Conservation (phyloP, 345 rosid genomes). For the Carallia brachiata region DNA sequence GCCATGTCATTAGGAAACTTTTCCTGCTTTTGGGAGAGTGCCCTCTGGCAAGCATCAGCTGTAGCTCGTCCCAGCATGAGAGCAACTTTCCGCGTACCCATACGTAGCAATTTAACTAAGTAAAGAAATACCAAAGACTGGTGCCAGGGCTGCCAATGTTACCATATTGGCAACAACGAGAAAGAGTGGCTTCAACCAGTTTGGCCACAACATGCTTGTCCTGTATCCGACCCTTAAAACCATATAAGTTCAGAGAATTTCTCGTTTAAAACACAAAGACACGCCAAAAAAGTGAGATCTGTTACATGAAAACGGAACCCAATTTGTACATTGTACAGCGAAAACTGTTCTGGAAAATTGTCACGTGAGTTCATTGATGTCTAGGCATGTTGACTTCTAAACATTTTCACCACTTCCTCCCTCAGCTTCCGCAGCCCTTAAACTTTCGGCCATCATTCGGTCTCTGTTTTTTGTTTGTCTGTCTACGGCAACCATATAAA, state of each 20-base stretch:
- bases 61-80: no score
- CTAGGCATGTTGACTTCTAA: conserved; percentile 20
- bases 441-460: conserved; percentile 57
- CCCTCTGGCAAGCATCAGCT: no score
- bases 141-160: background rate
- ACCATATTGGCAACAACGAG: background rate
- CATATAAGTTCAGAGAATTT: background rate
- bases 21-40: background rate
- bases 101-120: no score
- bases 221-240: background rate
- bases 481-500: conserved; percentile 78
- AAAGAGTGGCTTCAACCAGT: background rate
- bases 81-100: no score
- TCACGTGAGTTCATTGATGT: background rate
- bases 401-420: conserved; percentile 38
- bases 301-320: background rate
- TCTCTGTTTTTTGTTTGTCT: conserved; percentile 74
- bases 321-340: background rate
- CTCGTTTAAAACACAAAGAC: background rate
- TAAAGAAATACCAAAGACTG: no score
- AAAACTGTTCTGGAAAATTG: background rate
- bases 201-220: background rate
- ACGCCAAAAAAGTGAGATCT: background rate
- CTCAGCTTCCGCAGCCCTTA: conserved; percentile 51
- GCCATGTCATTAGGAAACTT: conserved; percentile 6